Evolutionary conservation across 1,139 yeast genomes (phyloP), one percentile per base, ranked within the genome.

Genomic region (Yamadazyma membranifaciens): DNA sequence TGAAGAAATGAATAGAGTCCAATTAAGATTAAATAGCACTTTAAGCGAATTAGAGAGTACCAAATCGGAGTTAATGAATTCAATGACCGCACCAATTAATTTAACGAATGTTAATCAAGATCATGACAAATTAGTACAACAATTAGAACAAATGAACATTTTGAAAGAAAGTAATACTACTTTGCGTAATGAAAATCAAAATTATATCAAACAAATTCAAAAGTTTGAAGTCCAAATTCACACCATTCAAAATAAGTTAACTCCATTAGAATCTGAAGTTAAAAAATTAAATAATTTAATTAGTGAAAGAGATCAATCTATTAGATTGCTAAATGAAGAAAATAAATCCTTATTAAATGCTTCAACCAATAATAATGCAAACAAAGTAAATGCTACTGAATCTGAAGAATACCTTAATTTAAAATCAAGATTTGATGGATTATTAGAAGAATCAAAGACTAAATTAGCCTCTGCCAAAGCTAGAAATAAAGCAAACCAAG

Each of bases 111-210:
- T 69, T 14, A 56, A 71, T 2, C 59, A 67, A 20, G 81, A 80
- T 32, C 80, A 82, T 40, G 63, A 72, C n/a, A 72, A 73, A 37
- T 61, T 86, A 43, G 54, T 77, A 45, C 77, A 76, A 34, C 86
- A 84, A 55, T 64, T 87, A 40, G 78, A 81, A 42, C 91, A 85
- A 47, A 61, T 88, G 55, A 83, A 80, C 48, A 69, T 86, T 31
- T 66, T 87, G 45, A 77, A 87, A 44, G 95, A 88, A 54, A 83
- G 89, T 52, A 87, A 87, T 54, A 65, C 73, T 12, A 74, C 84
- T 7, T 69, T 88, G 45, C 75, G 95, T 45, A 67, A 70, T 36
- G 91, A 86, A 47, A 60, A 65, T 36, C 52, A 56, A 13, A 44
- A 45, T 10, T 60, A 59, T 33, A 42, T 54, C 16, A 53, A 55